A percentile compares a stretch with the other conserved stretches of the same genome.
phyloP scores from a whole-genome alignment of 192 early-diverging fungal species.

The Geranomyces michiganensis region DNA sequence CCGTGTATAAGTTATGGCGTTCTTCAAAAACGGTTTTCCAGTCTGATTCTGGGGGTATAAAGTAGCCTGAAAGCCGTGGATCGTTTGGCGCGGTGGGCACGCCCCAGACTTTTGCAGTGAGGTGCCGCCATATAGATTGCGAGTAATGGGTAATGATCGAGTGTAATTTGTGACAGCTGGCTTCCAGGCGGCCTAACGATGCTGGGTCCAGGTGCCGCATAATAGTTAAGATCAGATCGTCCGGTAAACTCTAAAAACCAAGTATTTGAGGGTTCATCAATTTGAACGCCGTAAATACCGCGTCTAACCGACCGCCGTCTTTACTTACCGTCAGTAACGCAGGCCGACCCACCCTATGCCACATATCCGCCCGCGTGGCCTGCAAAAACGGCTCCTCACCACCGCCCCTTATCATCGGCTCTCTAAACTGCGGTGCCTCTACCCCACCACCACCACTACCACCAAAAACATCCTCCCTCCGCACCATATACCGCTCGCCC shows the following conservation, averaged over 20 bases:
- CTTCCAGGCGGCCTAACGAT: conserved; percentile 15
- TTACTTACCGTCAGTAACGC: neutral
- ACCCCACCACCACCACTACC: neutral
- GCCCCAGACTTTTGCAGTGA: neutral
- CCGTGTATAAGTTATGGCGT: conserved; percentile 32
- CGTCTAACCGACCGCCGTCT: too few relatives aligned
- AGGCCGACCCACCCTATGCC: neutral
- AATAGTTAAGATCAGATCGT: conserved; percentile 29
- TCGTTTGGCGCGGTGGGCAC: conserved; percentile 1
- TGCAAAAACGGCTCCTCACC: neutral
- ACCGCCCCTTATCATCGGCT: neutral
- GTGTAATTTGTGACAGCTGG: conserved; percentile 13
- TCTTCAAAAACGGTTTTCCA: conserved; percentile 35
- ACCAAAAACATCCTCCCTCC: neutral
- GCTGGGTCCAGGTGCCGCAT: conserved; percentile 19
- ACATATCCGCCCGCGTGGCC: neutral
- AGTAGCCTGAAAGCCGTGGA: conserved; percentile 10
- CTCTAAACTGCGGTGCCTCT: too few relatives aligned
- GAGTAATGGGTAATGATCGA: conserved; percentile 10
- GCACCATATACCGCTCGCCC: neutral
- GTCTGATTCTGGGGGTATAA: conserved; percentile 7
- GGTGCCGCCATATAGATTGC: conserved; percentile 30
- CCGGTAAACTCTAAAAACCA: conserved; percentile 27
- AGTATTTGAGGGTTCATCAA: too few relatives aligned
- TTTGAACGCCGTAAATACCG: too few relatives aligned